Evolutionary conservation across 1,284 basidiomycete genomes (phyloP), one percentile per base, ranked within the genome.

Genomic region (Malassezia cuniculi): DNA sequence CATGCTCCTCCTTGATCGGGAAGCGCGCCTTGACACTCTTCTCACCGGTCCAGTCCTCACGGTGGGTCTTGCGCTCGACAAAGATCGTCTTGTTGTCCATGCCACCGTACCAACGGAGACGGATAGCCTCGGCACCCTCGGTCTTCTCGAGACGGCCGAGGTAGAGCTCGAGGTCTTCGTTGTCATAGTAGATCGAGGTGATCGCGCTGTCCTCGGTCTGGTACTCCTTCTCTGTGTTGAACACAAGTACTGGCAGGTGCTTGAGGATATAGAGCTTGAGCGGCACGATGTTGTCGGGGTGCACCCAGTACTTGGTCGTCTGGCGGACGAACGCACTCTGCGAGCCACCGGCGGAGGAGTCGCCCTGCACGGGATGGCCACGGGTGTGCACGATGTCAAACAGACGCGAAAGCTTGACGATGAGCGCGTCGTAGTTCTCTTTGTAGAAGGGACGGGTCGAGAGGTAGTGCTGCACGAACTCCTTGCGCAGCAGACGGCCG

Each of bases 41-140:
- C 70, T 97, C 90, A 22, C 90, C 90, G 0, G 93, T 97, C 90
- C 93, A 97, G 68, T 97, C 90, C 70, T 97, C 90, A 36, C 89
- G 77, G 66, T 97, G 90, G 0, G 93, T 97, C 71, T 97, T 97
- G 45, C 93, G 84, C 73, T 97, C 90, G 30, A 97, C 86, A 60
- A 94, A 97, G 49, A 97, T 89, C 76, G 77, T 57, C 78, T 70
- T 70, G 54, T 64, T 69, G 51, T 62, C 76, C 55, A 80, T 79
- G 60, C 87, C 87, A n/a, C 90, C 93, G 67, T 97, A 97, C 93
- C 90, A 97, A 27, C 90, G 77, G 52, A 97, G 72, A 40, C 90
- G 84, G 50, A 97, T 78, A 10, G 93, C 90, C 69, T 97, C 87
- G 5, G 93, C 90, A 5, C 90, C 90, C 71, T 97, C 90, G 0